Evolutionary conservation across 1,139 yeast species (phyloP).

Genomic region (Cylindricascospora bacillispora): DNA sequence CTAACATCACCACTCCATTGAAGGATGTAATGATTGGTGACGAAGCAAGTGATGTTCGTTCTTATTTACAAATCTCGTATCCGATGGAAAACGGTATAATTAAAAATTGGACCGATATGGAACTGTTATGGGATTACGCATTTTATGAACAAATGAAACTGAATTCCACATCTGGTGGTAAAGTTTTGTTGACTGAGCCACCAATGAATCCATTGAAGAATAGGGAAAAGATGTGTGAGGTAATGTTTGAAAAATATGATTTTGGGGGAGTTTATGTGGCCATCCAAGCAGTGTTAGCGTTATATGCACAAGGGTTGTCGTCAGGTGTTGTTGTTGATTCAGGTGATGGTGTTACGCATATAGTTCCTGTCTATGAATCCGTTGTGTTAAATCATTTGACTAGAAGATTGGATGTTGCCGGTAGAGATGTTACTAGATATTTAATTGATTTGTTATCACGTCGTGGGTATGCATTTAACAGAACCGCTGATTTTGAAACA

Average conservation of each 20-base stretch:
- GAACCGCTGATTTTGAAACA: conserved; percentile 97
- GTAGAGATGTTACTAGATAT: conserved; percentile 94
- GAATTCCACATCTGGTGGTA: conserved; percentile 59
- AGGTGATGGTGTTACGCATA: conserved; percentile 90
- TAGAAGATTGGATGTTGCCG: conserved; percentile 89
- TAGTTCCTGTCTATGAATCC: conserved; percentile 95
- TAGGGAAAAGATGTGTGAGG: conserved; percentile 88
- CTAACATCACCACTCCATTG: conserved; percentile 36
- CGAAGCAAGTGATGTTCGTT: conserved; percentile 85
- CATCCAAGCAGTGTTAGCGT: conserved; percentile 92
- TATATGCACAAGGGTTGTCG: conserved; percentile 92
- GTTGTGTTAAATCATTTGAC: conserved; percentile 91
- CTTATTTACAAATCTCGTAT: conserved; percentile 79
- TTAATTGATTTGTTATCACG: conserved; percentile 80
- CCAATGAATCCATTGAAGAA: conserved; percentile 48
- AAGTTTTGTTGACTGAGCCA: conserved; percentile 86
- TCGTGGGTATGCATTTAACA: conserved; percentile 94
- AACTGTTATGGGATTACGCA: conserved; percentile 95
- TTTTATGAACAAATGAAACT: conserved; percentile 82
- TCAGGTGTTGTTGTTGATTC: conserved; percentile 99
- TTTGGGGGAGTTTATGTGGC: conserved; percentile 97
- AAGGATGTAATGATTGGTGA: conserved; percentile 97
- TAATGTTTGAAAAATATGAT: conserved; percentile 92
- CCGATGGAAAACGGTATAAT: conserved; percentile 99
- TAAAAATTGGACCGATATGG: conserved; percentile 98